phyloP scores from a whole-genome alignment of 768 basidiomycete genomes.

The Lyophyllum shimeji region DNA sequence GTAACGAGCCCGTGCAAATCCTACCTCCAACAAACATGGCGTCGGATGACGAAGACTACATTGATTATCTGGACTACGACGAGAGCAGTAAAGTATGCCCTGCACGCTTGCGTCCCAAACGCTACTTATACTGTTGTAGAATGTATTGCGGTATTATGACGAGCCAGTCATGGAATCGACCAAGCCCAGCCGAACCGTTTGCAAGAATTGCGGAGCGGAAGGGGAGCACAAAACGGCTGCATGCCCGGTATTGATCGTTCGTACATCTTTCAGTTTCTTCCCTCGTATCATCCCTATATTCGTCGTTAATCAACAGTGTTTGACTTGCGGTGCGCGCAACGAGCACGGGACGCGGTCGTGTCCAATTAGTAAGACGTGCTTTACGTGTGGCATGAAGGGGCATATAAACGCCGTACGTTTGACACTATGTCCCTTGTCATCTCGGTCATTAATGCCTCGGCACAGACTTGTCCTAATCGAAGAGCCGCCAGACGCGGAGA shows the following conservation, averaged over 20 bases:
- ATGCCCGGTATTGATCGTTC: conserved; percentile 74
- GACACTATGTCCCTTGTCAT: background rate
- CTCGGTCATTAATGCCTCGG: background rate
- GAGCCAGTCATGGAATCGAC: conserved; percentile 37
- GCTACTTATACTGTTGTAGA: conserved; percentile 30
- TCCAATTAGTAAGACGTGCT: conserved; percentile 81
- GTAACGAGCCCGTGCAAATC: conserved; percentile 45
- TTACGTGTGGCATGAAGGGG: conserved; percentile 80
- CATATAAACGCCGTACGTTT: conserved; percentile 65
- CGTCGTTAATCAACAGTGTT: conserved; percentile 48
- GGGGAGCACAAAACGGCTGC: conserved; percentile 65
- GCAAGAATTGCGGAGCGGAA: conserved; percentile 78
- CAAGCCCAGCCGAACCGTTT: conserved; percentile 52
- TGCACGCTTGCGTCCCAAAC: background rate
- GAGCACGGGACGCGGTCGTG: conserved; percentile 78
- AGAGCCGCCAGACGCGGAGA: conserved; percentile 24
- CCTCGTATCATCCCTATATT: background rate
- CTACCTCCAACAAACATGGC: conserved; percentile 38
- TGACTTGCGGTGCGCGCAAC: conserved; percentile 78
- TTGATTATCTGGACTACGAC: conserved; percentile 78
- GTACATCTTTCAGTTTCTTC: conserved; percentile 23
- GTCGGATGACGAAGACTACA: conserved; percentile 65
- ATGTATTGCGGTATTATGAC: conserved; percentile 67
- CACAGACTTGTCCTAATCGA: conserved; percentile 73
- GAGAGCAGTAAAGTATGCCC: conserved; percentile 48